phyloP scores from a whole-genome alignment of 805 yeast species.

The Barnettozyma vustinii region DNA sequence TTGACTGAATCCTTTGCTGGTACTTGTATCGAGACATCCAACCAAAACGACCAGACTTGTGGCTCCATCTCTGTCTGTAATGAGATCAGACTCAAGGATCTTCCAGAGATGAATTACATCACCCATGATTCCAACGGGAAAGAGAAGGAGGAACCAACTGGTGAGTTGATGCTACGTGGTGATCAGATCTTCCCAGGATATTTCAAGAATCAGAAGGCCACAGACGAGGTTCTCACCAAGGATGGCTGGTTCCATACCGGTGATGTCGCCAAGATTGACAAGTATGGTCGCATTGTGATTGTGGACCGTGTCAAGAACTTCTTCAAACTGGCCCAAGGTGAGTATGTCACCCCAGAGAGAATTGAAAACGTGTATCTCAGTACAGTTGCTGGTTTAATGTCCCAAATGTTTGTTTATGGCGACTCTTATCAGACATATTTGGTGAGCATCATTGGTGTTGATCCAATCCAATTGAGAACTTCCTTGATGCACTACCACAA shows the following conservation, averaged over 20 bases:
- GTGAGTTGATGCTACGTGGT: slow-evolving; percentile 51
- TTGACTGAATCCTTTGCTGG: slow-evolving; percentile 52
- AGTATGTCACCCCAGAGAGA: slow-evolving; percentile 62
- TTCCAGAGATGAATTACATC: slow-evolving; percentile 40
- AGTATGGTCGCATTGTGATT: slow-evolving; percentile 42
- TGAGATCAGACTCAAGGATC: slow-evolving; percentile 44
- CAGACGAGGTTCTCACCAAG: slow-evolving; percentile 37
- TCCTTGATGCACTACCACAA: slow-evolving; percentile 9
- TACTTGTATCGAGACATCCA: slow-evolving; percentile 26
- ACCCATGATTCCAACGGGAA: slow-evolving; percentile 18
- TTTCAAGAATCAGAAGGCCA: slow-evolving; percentile 44
- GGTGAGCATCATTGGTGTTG: slow-evolving; percentile 53
- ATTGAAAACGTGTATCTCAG: slow-evolving; percentile 53
- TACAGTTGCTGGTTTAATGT: slow-evolving; percentile 31
- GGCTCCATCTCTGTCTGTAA: slow-evolving; percentile 38
- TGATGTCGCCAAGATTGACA: slow-evolving; percentile 45
- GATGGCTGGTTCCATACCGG: slow-evolving; percentile 57
- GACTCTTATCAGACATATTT: slow-evolving; percentile 44
- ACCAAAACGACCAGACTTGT: slow-evolving; percentile 9
- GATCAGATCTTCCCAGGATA: slow-evolving; percentile 49
- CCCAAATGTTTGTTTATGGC: slow-evolving; percentile 53
- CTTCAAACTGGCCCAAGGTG: slow-evolving; percentile 50
- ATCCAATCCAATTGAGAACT: slow-evolving; percentile 28
- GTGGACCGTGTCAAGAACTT: slow-evolving; percentile 54
- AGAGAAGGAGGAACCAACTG: slow-evolving; percentile 28